These are phyloP conservation scores for Calonectria fujianensis DNA, from an alignment of 2,329 filamentous ascomycete genomes.

Conservation along the genomic window DNA sequence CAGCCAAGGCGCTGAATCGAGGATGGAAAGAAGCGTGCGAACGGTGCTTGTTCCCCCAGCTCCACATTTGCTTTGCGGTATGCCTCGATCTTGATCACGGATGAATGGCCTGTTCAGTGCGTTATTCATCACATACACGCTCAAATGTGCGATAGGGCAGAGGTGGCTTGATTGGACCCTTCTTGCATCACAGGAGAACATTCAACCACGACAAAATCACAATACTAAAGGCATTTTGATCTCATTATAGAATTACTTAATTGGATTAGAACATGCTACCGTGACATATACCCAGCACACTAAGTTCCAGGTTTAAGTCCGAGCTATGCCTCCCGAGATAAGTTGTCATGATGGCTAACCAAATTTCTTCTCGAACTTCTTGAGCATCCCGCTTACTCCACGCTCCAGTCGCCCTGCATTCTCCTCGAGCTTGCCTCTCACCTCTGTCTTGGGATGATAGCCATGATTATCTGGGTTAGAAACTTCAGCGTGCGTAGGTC, in stretches of 20 bases:
- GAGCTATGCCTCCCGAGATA: neutral
- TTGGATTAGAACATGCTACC: slow-evolving; percentile 21
- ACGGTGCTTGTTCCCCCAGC: too few relatives aligned
- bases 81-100: too few relatives aligned
- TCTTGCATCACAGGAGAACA: neutral
- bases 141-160: neutral
- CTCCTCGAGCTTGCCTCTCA: slow-evolving; percentile 75
- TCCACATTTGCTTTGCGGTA: neutral
- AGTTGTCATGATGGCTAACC: slow-evolving; percentile 59
- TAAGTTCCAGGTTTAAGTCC: slow-evolving; percentile 23
- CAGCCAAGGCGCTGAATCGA: neutral
- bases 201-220: neutral
- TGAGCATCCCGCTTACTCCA: slow-evolving; percentile 82
- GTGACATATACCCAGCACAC: slow-evolving; percentile 7
- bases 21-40: neutral
- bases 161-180: neutral
- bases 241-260: slow-evolving; percentile 34
- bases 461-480: slow-evolving; percentile 57
- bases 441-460: slow-evolving; percentile 67
- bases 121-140: too few relatives aligned
- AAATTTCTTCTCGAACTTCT: slow-evolving; percentile 87
- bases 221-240: neutral
- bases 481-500: slow-evolving; percentile 79
- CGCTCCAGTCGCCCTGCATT: slow-evolving; percentile 80
- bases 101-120: neutral